Evolutionary conservation across 345 rosid genomes (phyloP), one percentile per base, ranked within the genome.

Genomic region (Populus pruinosa): DNA sequence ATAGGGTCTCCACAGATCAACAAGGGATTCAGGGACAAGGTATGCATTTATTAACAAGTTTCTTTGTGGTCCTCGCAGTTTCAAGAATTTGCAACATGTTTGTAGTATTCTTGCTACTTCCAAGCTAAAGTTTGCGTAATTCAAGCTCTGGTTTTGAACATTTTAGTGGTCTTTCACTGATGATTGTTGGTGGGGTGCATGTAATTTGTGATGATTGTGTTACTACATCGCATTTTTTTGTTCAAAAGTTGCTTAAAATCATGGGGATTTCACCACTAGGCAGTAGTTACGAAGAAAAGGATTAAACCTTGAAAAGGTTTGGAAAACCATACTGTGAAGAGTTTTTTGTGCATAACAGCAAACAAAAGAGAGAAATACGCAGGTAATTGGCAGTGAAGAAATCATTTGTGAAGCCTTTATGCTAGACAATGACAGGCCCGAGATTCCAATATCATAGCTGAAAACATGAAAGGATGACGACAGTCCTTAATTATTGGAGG

Each of bases 1-100:
- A 78, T 77, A 35, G 90, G 72, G 44, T 88, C 94, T 85, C 81
- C 87, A 2, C 79, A 77, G 43, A 87, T 83, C 47, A 81, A 78
- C 39, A 87, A 88, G 81, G 91, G 81, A 75, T 87, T 92, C 2
- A 82, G 81, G 43, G 86, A 90, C 56, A 90, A 91, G 96, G 98
- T 94, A 72, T 25, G 6, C 29, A 67, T 66, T 3, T 13, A 3
- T 50, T 5, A 49, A 31, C 55, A 49, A 49, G 55, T 9, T 70
- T 25, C 53, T 39, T 21, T 18, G n/a, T 29, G 9, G 0, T 16
- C 5, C 35, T 65, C 38, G 6, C 69, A 65, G 8, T 65, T 66
- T 10, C 33, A 62, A 18, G 21, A 49, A 49, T 49, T 49, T 17
- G 20, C 55, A 49, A 17, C 16, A 17, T 49, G 21, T 16, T 49